phyloP scores from a whole-genome alignment of 768 basidiomycete species.

The Russula vinacea region DNA sequence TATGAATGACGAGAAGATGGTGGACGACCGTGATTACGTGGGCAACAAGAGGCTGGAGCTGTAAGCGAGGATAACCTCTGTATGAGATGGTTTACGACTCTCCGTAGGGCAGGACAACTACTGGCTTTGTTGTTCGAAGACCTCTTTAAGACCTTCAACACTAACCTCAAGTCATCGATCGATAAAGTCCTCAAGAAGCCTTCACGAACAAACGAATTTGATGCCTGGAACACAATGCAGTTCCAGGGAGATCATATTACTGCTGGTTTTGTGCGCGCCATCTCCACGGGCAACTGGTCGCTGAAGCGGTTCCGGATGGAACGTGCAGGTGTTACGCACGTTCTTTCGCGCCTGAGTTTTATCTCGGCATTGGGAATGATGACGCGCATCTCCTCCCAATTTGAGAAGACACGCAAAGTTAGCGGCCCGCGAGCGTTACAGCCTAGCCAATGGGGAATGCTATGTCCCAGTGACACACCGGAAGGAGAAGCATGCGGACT shows the following conservation, averaged over 20 bases:
- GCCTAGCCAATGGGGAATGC: conserved; percentile 98
- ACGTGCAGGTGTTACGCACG: conserved; percentile 96
- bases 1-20: conserved; percentile 94
- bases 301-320: conserved; percentile 99
- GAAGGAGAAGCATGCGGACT: conserved; percentile 99
- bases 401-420: conserved; percentile 98
- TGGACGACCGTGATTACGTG: conserved; percentile 98
- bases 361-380: conserved; percentile 99
- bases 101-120: conserved; percentile 83
- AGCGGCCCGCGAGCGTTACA: conserved; percentile 96
- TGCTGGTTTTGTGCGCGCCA: conserved; percentile 91
- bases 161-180: conserved; percentile 90
- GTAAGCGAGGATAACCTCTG: conserved; percentile 48
- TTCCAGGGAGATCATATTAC: conserved; percentile 97
- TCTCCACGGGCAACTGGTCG: conserved; percentile 99
- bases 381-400: conserved; percentile 98
- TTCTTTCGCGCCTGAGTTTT: conserved; percentile 90
- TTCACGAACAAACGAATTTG: conserved; percentile 90
- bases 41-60: conserved; percentile 98
- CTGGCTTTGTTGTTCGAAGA: conserved; percentile 96
- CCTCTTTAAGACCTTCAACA: conserved; percentile 97
- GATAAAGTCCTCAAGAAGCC: conserved; percentile 98
- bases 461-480: conserved; percentile 97
- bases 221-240: conserved; percentile 91
- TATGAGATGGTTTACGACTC: conserved; percentile 5